Evolutionary conservation across 192 early-diverging fungal genomes (phyloP).

Genomic region (Backusella macrospora): DNA sequence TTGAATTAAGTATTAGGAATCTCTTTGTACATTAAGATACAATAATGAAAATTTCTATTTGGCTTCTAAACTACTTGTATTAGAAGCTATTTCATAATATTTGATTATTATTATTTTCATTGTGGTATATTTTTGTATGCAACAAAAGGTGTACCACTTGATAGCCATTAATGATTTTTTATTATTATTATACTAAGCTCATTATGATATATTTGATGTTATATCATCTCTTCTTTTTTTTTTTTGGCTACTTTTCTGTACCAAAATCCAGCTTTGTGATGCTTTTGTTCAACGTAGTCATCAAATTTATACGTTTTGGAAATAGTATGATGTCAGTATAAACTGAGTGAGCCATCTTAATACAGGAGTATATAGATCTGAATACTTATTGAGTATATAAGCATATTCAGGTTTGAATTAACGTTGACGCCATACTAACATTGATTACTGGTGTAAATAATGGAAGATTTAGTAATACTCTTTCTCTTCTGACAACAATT

Average conservation of each 20-base stretch:
- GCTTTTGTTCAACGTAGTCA: conserved; percentile 66
- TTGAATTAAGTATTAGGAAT: conserved; percentile 14
- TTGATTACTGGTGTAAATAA: no score
- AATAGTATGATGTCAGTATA: neutral
- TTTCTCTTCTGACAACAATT: no score
- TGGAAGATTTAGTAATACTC: no score
- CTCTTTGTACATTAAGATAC: conserved; percentile 54
- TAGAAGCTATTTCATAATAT: conserved; percentile 47
- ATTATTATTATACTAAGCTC: conserved; percentile 58
- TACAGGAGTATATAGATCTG: no score
- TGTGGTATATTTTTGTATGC: neutral
- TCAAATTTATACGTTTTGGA: conserved; percentile 65
- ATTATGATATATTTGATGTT: conserved; percentile 63
- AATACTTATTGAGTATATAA: no score
- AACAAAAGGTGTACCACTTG: conserved; percentile 45
- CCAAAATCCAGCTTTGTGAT: conserved; percentile 69
- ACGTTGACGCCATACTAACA: no score
- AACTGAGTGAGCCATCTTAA: no score
- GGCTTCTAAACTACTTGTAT: conserved; percentile 52
- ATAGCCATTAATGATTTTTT: conserved; percentile 67
- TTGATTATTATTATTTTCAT: conserved; percentile 25
- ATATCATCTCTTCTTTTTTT: conserved; percentile 48
- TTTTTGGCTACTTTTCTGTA: conserved; percentile 61
- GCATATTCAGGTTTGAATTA: no score
- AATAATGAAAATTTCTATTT: conserved; percentile 61